These are phyloP conservation scores for Chytriomyces sp. DNA, from an alignment of 192 early-diverging fungal species.

Conservation along the genomic window DNA sequence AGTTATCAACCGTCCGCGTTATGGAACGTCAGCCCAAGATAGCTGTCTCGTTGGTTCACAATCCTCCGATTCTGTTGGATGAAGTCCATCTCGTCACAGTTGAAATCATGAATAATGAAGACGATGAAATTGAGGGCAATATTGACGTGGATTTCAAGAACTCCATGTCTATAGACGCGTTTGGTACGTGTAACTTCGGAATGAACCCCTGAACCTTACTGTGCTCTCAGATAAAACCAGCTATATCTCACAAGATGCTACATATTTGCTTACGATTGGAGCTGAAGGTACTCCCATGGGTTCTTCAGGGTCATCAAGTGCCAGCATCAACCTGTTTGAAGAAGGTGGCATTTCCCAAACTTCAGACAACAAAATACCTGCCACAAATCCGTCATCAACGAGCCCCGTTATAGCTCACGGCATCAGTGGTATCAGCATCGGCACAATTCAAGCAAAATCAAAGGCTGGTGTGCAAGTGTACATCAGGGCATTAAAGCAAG, in stretches of 20 bases:
- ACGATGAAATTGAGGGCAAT: constrained; percentile 56
- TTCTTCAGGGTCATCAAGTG: constrained; percentile 8
- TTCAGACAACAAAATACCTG: neutral
- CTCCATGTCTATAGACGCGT: constrained; percentile 47
- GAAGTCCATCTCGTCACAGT: constrained; percentile 65
- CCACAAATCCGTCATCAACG: neutral
- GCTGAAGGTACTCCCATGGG: neutral
- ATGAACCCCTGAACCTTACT: neutral
- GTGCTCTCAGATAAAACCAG: constrained; percentile 22
- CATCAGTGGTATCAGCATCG: constrained; percentile 47
- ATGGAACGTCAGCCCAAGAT: constrained; percentile 66
- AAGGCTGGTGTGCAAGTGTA: constrained; percentile 18
- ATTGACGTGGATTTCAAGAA: constrained; percentile 64
- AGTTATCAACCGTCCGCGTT: constrained; percentile 52
- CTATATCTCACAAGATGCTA: constrained; percentile 3
- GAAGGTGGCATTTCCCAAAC: neutral
- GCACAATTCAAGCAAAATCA: constrained; percentile 43
- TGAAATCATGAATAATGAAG: constrained; percentile 67
- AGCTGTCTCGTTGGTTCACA: constrained; percentile 49
- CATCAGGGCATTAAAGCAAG: constrained; percentile 22
- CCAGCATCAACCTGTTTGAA: neutral
- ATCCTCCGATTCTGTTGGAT: constrained; percentile 68
- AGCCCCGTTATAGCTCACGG: neutral
- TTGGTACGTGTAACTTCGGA: constrained; percentile 14
- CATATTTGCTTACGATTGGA: neutral